Conservation (phyloP, 164 flowering plant species). For the Chimonanthus praecox region DNA sequence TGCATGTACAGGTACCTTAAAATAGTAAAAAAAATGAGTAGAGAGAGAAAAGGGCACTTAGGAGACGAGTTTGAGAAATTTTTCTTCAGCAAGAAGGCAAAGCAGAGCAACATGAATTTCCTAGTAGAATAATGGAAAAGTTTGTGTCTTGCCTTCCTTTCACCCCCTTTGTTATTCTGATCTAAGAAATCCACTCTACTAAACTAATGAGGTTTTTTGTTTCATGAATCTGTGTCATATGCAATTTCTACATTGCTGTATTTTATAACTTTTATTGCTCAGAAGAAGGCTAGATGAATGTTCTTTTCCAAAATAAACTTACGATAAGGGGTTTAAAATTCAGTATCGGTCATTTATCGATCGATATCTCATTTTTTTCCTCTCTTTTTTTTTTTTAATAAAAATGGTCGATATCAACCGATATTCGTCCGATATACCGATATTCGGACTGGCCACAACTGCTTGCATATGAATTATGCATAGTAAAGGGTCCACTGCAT, state of each 20-base stretch:
- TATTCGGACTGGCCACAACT: too few relatives aligned
- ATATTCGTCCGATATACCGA: too few relatives aligned
- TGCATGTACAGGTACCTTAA: background rate
- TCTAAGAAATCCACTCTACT: background rate
- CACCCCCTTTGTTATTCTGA: background rate
- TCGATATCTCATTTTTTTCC: too few relatives aligned
- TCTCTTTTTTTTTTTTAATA: too few relatives aligned
- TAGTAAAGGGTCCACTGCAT: too few relatives aligned
- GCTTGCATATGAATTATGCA: too few relatives aligned
- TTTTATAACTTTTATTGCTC: too few relatives aligned
- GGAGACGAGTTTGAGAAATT: background rate
- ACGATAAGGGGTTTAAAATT: too few relatives aligned
- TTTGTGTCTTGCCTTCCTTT: background rate
- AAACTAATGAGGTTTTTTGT: background rate
- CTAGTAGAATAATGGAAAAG: background rate
- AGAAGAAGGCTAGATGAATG: too few relatives aligned
- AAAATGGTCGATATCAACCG: too few relatives aligned
- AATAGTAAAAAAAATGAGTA: conserved; percentile 1
- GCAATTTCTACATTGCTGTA: background rate
- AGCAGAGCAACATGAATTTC: background rate
- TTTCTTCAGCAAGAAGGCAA: conserved; percentile 1
- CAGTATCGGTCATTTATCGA: too few relatives aligned
- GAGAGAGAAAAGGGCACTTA: background rate
- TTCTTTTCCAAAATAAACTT: too few relatives aligned
- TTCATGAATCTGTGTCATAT: background rate